Base-by-base conservation (phyloP, 2,329 filamentous ascomycete genomes). In the Fusarium goolgardi region DNA sequence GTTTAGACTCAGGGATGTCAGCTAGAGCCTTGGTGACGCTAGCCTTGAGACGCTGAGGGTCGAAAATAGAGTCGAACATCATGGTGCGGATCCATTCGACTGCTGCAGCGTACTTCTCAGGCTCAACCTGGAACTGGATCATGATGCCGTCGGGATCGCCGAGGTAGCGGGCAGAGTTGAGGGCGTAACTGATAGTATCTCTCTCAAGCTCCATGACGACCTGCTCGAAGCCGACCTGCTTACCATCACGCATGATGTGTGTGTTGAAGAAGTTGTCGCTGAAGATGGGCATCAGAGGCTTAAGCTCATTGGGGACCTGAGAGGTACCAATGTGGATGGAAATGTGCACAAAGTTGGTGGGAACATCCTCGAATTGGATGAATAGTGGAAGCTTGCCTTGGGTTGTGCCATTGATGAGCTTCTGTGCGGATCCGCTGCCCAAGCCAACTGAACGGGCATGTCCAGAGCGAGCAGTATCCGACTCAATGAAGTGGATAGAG, bases 351-450 rank as follows among this genome's bases (percentile, higher is more conserved):
- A 99, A 99, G 75, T 93, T 97, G 61, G 93, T 96, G 3, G 91
- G 90, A 16, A 98, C 94, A 74, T 97, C 90, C 79, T 99, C 96
- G 70, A 96, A 99, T 79, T 99, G 95, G n/a, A 99, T 85, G 79
- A 97, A 99, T 4, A 98, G 82, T 0, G 93, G 91, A n/a, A 90
- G 77, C 35, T 90, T 79, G 9, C 81, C 83, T 20, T 81, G 69
- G 37, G 86, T 84, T 40, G 93, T 88, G 16, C 84, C 82, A 75
- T 98, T 92, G 49, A 99, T 88, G 49, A 90, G 79, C 63, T 88
- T 84, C 78, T 99, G 96, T 6, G 93, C 87, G 6, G 85, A 78
- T 69, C 93, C 95, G 31, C 89, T 80, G 0, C 86, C 83, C 25
- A 84, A 80, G 1, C 94, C 94, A 49, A 94, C 81, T 65, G 88